Percentiles rank a stretch among this genome's conserved stretches.
phyloP scores from a whole-genome alignment of 164 flowering plant genomes.

The Dillenia turbinata region DNA sequence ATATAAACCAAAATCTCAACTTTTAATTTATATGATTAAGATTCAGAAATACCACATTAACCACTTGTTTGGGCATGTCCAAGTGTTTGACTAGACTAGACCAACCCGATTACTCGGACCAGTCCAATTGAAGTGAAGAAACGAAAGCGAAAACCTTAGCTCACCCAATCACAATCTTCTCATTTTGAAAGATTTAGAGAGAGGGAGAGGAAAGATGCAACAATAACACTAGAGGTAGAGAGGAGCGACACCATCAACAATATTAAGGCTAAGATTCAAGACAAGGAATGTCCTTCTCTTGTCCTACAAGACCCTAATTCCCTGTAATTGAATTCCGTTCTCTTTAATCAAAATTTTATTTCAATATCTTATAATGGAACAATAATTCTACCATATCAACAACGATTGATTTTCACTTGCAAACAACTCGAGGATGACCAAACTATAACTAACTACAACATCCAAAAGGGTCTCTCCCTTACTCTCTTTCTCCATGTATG shows the following conservation, averaged over 20 bases:
- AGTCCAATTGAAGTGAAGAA: too few species aligned
- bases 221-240: conserved; percentile 53
- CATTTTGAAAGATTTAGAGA: background rate
- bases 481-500: too few species aligned
- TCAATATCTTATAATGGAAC: background rate
- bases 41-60: too few species aligned
- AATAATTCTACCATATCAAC: conserved; percentile 55
- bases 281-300: conserved; percentile 40
- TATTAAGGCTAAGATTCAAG: conserved; percentile 59
- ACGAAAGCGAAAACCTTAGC: too few species aligned
- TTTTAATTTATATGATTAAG: too few species aligned
- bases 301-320: background rate
- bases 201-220: conserved; percentile 30
- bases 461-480: conserved; percentile 26
- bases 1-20: too few species aligned
- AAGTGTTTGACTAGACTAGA: too few species aligned
- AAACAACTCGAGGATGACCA: conserved; percentile 64
- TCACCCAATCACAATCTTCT: too few species aligned
- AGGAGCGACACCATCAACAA: conserved; percentile 57
- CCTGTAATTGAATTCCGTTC: background rate
- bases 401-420: conserved; percentile 54
- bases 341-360: background rate
- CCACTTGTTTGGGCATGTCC: too few species aligned
- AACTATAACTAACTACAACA: conserved; percentile 50
- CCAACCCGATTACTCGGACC: too few species aligned